phyloP scores from a whole-genome alignment of 2,329 filamentous ascomycete species.

The Fusarium secorum region DNA sequence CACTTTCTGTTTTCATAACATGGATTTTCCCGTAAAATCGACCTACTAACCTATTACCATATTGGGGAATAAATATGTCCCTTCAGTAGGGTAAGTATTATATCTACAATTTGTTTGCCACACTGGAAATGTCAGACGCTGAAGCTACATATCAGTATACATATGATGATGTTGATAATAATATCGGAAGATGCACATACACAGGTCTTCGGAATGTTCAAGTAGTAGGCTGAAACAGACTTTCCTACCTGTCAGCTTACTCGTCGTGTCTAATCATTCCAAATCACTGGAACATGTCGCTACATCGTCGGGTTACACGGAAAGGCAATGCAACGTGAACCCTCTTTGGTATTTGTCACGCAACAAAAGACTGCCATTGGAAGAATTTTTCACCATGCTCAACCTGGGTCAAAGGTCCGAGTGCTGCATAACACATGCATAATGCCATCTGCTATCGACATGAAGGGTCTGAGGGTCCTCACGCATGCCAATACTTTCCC shows the following conservation, averaged over 20 bases:
- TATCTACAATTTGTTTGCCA: fast-evolving
- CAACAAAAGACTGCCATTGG: not conserved
- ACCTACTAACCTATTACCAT: not conserved
- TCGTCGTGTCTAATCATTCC: not conserved
- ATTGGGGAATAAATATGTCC: not conserved
- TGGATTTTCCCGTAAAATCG: not conserved
- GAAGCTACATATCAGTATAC: not conserved
- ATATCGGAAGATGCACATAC: fast-evolving
- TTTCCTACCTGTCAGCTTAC: fast-evolving
- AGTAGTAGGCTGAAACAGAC: fast-evolving
- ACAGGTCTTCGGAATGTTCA: fast-evolving
- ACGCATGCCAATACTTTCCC: not conserved
- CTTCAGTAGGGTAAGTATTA: not conserved
- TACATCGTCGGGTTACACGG: not conserved
- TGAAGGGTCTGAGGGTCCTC: not conserved
- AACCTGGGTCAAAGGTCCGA: not conserved
- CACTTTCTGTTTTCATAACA: not conserved
- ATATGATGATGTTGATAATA: not conserved
- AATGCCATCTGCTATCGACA: not conserved
- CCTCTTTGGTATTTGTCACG: not conserved
- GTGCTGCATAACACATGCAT: not conserved
- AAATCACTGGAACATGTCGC: not conserved
- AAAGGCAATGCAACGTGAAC: fast-evolving
- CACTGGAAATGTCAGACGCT: not conserved
- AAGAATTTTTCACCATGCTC: fast-evolving